Evolutionary conservation across 2,329 filamentous ascomycete genomes (phyloP), one percentile per base, ranked within the genome.

Genomic region (Penicillium sp.): DNA sequence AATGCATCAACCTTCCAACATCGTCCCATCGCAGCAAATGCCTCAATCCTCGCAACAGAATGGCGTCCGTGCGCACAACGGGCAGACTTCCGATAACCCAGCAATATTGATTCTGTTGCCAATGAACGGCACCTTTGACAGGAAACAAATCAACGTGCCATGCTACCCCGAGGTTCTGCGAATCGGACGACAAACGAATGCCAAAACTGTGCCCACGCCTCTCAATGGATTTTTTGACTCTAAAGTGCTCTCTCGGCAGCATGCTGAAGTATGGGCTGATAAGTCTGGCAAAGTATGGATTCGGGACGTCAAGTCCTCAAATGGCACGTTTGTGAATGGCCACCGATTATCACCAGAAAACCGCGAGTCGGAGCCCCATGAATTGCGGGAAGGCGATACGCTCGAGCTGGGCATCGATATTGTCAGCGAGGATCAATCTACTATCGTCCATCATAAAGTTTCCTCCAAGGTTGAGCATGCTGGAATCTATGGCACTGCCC

Each of bases 351-450:
- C 94, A 2, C 90, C 86, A 50, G 94, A 99, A 72, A 99, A 97
- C 67, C 86, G 92, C 64, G 94, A 99, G 74, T 97, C 93, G 0
- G 94, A 97, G 58, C 92, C 94, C 0, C 91, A 97, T 70, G 93
- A 97, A 70, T 78, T 99, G 32, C 88, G 92, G 67, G 91, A 93
- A 56, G 87, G 91, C 61, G 94, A 99, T 69, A 90, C 94, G 59
- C 79, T 99, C 49, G 94, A 99, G 70, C 81, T 99, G 34, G 94
- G 94, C 52, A 99, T 99, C 66, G 94, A 99, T 70, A 99, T 99
- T 68, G 93, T 99, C 47, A 96, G 91, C 73, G 94, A 99, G 72
- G 94, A 99, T 70, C 93, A 97, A 72, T 97, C 96, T 76, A 97
- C 92, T 0, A 91, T 99, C 27, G 92, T 99, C 13, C 94, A 99